Base-by-base conservation (phyloP, 2,329 filamentous ascomycete species). In the Aspergillus luchuensis region DNA sequence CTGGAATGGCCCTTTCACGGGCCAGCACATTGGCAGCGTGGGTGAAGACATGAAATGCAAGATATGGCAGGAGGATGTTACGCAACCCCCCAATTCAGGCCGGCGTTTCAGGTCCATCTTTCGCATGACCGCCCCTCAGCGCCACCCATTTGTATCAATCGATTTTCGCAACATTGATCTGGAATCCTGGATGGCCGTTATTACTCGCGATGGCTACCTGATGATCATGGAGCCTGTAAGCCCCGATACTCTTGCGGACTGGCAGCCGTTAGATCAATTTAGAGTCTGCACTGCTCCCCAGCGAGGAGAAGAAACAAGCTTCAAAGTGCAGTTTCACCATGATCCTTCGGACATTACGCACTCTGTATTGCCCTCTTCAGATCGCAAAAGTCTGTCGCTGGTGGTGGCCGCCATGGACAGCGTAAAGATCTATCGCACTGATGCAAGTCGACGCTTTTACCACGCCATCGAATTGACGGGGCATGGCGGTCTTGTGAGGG, bases 1-100 rank as follows among this genome's bases (percentile, higher is more conserved):
- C 82, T 98, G 94, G 93, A 91, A 96, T 59, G 91, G 92, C 1
- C 91, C 92, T 0, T 94, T 91, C 64, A 88, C 95, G 61, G 95
- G 95, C 67, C 92, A 95, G 72, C 86, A 96, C 69, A 82, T 98
- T 67, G 93, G 89, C 59, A 96, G 91, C 57, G 90, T 97, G 61
- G 92, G 91, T 64, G 90, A 94, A 71, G 94, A 97, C 70, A 91
- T 94, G 71, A 89, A 89, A 75, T 92, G 96, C 81, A 91, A 92
- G 74, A 84, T 98, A 66, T 98, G 94, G 94, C 89, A 91, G 62
- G 94, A 97, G 79, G 92, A 97, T 76, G 88, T 90, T 15, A 90
- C 89, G 1, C 90, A 95, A 52, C 84, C 90, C 1, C 88, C 89
- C 0, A 83, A 84, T 60, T 87, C 85, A 38, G 92, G 92, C 33